These are phyloP conservation scores for Hippophae rhamnoides DNA, from an alignment of 306 rosid genomes.

Conservation along the genomic window DNA sequence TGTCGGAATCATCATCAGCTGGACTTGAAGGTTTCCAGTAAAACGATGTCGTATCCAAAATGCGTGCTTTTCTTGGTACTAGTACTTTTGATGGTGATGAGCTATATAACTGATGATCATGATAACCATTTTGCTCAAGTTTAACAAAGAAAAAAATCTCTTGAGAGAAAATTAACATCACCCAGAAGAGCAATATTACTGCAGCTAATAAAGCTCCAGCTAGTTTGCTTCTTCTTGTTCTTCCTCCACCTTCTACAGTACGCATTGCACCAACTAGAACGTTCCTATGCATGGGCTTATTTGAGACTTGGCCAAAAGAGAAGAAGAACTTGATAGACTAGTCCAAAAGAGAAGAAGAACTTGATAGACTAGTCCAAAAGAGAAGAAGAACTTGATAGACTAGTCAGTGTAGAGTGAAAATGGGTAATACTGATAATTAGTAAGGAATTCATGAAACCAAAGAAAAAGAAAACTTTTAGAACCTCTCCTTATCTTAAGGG, in stretches of 20 bases:
- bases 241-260: conserved; percentile 32
- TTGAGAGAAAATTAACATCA: conserved; percentile 42
- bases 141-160: conserved; percentile 24
- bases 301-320: conserved; percentile 10
- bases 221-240: conserved; percentile 19
- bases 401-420: conserved; percentile 10
- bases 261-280: conserved; percentile 36
- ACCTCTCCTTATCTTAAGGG: conserved; percentile 62
- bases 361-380: conserved; percentile 18
- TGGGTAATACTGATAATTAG: conserved; percentile 17
- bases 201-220: conserved; percentile 13
- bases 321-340: conserved; percentile 19
- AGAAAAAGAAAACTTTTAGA: conserved; percentile 4
- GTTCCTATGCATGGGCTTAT: background rate
- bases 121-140: conserved; percentile 8
- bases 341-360: conserved; percentile 17
- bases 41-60: conserved; percentile 24
- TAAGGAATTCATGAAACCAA: conserved; percentile 1
- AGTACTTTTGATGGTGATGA: conserved; percentile 1
- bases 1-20: conserved; percentile 17
- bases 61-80: conserved; percentile 20
- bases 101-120: no score
- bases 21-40: conserved; percentile 31
- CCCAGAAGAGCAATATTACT: conserved; percentile 45
- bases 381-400: conserved; percentile 18